Evolutionary conservation across 2,329 filamentous ascomycete species (phyloP).

Genomic region (Emergomyces africanus): DNA sequence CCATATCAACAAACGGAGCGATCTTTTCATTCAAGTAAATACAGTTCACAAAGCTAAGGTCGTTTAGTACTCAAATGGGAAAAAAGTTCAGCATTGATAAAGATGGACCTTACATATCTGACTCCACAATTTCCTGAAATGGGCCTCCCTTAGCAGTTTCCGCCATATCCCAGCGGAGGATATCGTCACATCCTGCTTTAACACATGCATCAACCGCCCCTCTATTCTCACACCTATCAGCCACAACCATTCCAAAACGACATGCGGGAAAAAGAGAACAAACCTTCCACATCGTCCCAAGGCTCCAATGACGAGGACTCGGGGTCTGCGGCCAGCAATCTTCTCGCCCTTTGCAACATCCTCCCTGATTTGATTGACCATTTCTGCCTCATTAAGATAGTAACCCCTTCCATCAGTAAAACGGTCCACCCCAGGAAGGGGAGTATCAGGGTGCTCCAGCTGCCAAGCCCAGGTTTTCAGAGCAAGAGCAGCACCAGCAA

Average conservation of each 20-base stretch:
- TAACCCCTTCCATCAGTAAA: constrained; percentile 34
- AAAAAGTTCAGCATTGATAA: neutral
- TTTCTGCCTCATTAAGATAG: constrained; percentile 54
- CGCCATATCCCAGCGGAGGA: constrained; percentile 63
- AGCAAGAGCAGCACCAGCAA: constrained; percentile 56
- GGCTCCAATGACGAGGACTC: constrained; percentile 71
- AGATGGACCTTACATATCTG: constrained; percentile 30
- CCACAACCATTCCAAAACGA: neutral
- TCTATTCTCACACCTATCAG: constrained; percentile 36
- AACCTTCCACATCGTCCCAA: constrained; percentile 26
- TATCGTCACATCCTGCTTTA: constrained; percentile 55
- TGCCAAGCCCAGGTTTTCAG: constrained; percentile 77
- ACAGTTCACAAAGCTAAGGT: constrained; percentile 68
- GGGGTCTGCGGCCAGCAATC: constrained; percentile 55
- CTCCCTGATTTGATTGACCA: constrained; percentile 63
- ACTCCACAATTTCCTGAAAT: constrained; percentile 64
- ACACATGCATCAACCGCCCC: constrained; percentile 72
- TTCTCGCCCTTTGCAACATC: constrained; percentile 53
- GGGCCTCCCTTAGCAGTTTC: constrained; percentile 68
- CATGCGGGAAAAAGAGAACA: neutral
- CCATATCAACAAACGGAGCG: constrained; percentile 64
- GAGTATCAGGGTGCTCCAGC: constrained; percentile 54
- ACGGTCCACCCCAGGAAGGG: constrained; percentile 48
- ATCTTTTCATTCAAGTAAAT: constrained; percentile 74
- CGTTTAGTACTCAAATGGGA: neutral